Percentiles rank a stretch among this genome's conserved stretches.
phyloP scores from a whole-genome alignment of 1,284 basidiomycete genomes.

The Hypsizygus ulmarius region DNA sequence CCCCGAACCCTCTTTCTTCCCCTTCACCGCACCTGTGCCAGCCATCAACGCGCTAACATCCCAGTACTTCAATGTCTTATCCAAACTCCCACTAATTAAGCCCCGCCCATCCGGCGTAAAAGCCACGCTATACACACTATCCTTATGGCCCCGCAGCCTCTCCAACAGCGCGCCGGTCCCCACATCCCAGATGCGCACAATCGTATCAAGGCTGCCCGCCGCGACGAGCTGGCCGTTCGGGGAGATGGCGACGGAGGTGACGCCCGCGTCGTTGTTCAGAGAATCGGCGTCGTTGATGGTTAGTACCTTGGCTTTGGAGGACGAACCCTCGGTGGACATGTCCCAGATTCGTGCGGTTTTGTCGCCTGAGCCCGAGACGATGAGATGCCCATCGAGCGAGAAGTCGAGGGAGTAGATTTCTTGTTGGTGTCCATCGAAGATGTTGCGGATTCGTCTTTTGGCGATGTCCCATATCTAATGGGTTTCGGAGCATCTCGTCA shows the following conservation, averaged over 20 bases:
- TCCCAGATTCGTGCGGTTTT: constrained; percentile 91
- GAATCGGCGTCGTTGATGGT: constrained; percentile 59
- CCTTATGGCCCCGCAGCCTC: constrained; percentile 76
- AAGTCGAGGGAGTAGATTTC: constrained; percentile 93
- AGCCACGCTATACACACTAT: constrained; percentile 85
- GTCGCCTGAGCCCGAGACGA: constrained; percentile 90
- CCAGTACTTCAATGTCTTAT: constrained; percentile 89
- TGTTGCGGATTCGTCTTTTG: constrained; percentile 65
- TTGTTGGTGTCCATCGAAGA: constrained; percentile 84
- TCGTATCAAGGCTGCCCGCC: constrained; percentile 80
- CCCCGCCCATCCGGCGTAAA: constrained; percentile 84
- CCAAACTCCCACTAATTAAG: constrained; percentile 80
- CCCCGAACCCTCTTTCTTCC: constrained; percentile 42
- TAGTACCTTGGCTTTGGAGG: constrained; percentile 41
- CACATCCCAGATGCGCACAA: constrained; percentile 88
- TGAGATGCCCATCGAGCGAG: constrained; percentile 74
- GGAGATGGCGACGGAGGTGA: constrained; percentile 79
- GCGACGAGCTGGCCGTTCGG: constrained; percentile 81
- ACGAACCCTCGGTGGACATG: constrained; percentile 61
- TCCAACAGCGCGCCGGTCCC: constrained; percentile 70
- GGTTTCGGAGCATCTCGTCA: no score
- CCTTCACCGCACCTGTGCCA: constrained; percentile 29
- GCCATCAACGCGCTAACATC: constrained; percentile 58
- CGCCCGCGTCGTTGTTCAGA: constrained; percentile 63
- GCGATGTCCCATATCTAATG: constrained; percentile 90